Evolutionary conservation across 805 yeast species (phyloP), one percentile per base, ranked within the genome.

Genomic region (Yamadazyma scolyti): DNA sequence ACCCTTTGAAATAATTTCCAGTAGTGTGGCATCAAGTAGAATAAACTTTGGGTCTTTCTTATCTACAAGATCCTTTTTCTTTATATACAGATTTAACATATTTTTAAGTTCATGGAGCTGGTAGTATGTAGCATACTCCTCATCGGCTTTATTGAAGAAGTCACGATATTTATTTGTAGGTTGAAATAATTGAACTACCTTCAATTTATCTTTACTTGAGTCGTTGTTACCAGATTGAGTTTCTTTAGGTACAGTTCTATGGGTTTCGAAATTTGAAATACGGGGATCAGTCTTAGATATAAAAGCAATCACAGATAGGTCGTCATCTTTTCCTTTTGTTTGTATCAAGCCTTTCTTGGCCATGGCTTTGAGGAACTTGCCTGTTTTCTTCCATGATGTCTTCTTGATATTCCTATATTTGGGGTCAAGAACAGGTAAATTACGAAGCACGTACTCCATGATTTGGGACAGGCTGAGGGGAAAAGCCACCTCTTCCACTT

Each of bases 321-420:
- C 94, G 36, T 89, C 96, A 22, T 80, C 93, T 48, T 86, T 84
- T 6, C 95, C 97, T 44, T 88, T 86, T 16, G 80, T 53, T 34
- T 77, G 77, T 14, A 93, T 39, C 33, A 79, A 73, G 1, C 77
- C 76, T 25, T 70, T 68, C 52, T 87, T 90, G 43, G 85, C 96
- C 79, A 89, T 86, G 5, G 83, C 79, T 50, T 87, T 90, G 33
- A 90, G 59, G 48, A 81, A 87, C 53, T 88, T 89, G 9, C 88
- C 73, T 4, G 90, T 77, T 50, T 90, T 90, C 55, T 84, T 88
- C 95, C 95, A 90, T 3, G 88, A 75, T 0, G 96, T 79, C 48
- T 77, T 82, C 55, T 88, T 89, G 36, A 83, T 71, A 43, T 73
- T 79, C 23, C 79, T 72, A 30, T 58, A 56, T 16, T 59, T 53